These are phyloP conservation scores for Moniliophthora roreri DNA, from an alignment of 1,284 basidiomycete genomes.

Conservation along the genomic window DNA sequence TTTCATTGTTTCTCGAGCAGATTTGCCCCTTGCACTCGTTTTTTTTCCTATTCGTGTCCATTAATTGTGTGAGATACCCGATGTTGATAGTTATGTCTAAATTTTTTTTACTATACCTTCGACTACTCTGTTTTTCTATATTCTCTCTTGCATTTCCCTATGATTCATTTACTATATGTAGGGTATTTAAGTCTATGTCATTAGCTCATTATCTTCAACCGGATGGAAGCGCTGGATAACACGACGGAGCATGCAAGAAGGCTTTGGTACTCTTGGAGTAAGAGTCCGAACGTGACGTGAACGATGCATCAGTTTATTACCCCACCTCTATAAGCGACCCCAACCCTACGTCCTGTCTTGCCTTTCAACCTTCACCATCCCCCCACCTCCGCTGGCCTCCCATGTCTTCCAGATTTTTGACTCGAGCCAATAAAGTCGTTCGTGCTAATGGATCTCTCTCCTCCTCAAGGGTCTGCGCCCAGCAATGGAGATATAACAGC, in stretches of 20 bases:
- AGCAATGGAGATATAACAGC: conserved; percentile 19
- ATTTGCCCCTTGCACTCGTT: too few species aligned
- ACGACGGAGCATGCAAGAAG: too few species aligned
- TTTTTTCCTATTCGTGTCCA: too few species aligned
- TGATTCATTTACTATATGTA: conserved; percentile 17
- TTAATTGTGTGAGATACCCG: conserved; percentile 1
- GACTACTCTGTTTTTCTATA: conserved; percentile 4
- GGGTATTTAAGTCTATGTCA: conserved; percentile 13
- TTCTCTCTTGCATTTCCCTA: conserved; percentile 3
- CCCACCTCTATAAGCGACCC: neutral
- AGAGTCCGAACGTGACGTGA: too few species aligned
- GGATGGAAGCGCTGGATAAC: too few species aligned
- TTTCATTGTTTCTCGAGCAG: neutral
- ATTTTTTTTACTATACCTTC: conserved; percentile 11
- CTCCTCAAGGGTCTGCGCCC: conserved; percentile 12
- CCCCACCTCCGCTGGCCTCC: conserved; percentile 10
- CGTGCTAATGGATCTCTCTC: conserved; percentile 11
- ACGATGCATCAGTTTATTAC: neutral
- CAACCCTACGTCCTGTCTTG: neutral
- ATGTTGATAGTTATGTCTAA: neutral
- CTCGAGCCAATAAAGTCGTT: conserved; percentile 9
- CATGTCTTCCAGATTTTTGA: conserved; percentile 24
- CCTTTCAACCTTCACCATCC: conserved; percentile 11
- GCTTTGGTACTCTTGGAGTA: too few species aligned
- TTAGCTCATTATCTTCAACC: conserved; percentile 2